Evolutionary conservation across 148 eudicot species (phyloP).

Genomic region (Selenicereus undatus): DNA sequence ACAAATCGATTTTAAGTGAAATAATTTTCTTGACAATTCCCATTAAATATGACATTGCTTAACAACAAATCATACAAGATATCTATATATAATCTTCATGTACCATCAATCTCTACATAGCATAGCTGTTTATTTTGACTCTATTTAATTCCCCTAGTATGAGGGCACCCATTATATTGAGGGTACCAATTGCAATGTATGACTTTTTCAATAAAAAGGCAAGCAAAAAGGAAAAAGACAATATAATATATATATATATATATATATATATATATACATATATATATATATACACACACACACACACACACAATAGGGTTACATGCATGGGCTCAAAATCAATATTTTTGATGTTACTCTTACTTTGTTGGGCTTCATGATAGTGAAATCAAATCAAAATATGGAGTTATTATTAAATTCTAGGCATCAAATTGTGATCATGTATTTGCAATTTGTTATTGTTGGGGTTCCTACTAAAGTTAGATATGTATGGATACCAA

Average conservation of each 20-base stretch:
- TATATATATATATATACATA: too few species aligned
- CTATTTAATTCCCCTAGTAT: background rate
- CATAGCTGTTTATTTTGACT: background rate
- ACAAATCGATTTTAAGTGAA: too few species aligned
- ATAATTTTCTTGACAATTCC: too few species aligned
- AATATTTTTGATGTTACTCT: background rate
- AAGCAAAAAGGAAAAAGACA: background rate
- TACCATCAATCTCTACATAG: background rate
- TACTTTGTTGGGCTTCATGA: background rate
- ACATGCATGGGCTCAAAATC: background rate
- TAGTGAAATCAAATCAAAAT: background rate
- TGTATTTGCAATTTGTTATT: background rate
- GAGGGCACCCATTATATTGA: background rate
- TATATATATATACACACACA: too few species aligned
- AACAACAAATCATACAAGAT: too few species aligned
- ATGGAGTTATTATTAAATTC: background rate
- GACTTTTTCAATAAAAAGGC: background rate
- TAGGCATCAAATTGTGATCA: background rate
- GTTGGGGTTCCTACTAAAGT: background rate
- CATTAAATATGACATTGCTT: too few species aligned
- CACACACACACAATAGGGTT: background rate
- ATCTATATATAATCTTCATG: background rate
- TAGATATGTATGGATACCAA: background rate
- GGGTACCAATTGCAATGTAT: background rate
- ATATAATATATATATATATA: background rate